Percentiles rank a stretch among this genome's conserved stretches.
These are phyloP conservation scores for Fusarium mundagurra DNA, from an alignment of 2,329 filamentous ascomycete genomes.

Conservation along the genomic window DNA sequence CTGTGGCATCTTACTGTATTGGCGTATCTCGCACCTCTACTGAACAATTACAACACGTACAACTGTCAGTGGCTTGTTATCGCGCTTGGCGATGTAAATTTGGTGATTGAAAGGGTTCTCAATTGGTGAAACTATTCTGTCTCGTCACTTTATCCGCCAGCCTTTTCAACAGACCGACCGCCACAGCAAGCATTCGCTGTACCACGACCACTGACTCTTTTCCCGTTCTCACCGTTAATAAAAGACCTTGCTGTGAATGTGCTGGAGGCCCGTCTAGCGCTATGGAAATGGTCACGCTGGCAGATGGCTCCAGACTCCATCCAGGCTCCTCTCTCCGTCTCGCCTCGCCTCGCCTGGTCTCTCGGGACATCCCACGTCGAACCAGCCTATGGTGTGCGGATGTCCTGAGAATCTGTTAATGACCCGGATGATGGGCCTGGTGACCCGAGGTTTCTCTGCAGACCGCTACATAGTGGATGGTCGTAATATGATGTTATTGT, in stretches of 20 bases:
- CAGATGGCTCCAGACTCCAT: slow-evolving; percentile 32
- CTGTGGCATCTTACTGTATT: neutral
- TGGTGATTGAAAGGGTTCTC: neutral
- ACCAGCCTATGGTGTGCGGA: neutral
- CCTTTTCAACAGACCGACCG: slow-evolving; percentile 7
- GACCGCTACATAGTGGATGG: slow-evolving; percentile 25
- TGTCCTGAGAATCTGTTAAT: slow-evolving; percentile 14
- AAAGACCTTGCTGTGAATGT: slow-evolving; percentile 23
- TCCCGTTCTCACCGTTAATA: slow-evolving; percentile 9
- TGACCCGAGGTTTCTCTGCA: slow-evolving; percentile 29
- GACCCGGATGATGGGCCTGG: slow-evolving; percentile 18
- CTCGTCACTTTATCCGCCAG: slow-evolving; percentile 18
- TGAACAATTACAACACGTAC: neutral
- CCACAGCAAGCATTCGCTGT: slow-evolving; percentile 12
- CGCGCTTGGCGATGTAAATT: slow-evolving; percentile 7
- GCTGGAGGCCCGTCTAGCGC: slow-evolving; percentile 26
- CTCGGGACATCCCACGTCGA: slow-evolving; percentile 15
- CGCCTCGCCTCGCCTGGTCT: slow-evolving; percentile 11
- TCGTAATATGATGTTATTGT: slow-evolving; percentile 14
- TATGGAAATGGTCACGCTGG: slow-evolving; percentile 31
- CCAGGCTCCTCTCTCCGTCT: slow-evolving; percentile 25
- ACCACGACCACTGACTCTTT: neutral
- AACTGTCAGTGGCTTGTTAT: neutral
- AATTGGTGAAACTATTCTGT: slow-evolving; percentile 20
- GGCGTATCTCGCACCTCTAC: slow-evolving; percentile 7